These are phyloP conservation scores for Agaricus bisporus DNA, from an alignment of 768 basidiomycete genomes.

Conservation along the genomic window DNA sequence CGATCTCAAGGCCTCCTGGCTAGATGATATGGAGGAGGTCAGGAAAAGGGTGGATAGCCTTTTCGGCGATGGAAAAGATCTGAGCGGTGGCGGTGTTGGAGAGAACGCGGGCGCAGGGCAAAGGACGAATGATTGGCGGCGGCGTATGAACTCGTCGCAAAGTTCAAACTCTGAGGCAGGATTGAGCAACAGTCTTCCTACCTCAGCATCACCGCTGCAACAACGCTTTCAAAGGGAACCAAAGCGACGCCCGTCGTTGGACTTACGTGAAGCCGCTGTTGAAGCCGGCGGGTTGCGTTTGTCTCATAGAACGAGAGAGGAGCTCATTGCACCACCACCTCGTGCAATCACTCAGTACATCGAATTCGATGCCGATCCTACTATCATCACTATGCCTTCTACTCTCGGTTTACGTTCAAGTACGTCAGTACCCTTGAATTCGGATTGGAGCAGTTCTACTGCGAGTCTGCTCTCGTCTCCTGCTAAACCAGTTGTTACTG, in stretches of 20 bases:
- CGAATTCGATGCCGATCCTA: slow-evolving; percentile 44
- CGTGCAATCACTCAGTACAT: slow-evolving; percentile 73
- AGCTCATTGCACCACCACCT: slow-evolving; percentile 62
- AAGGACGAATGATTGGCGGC: not conserved
- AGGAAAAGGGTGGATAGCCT: slow-evolving; percentile 55
- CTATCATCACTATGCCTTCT: slow-evolving; percentile 56
- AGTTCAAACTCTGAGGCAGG: slow-evolving; percentile 8
- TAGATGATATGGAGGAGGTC: slow-evolving; percentile 63
- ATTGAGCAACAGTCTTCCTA: slow-evolving; percentile 20
- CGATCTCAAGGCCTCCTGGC: slow-evolving; percentile 51
- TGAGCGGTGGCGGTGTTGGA: not conserved
- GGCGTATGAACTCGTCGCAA: slow-evolving; percentile 5
- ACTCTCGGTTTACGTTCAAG: slow-evolving; percentile 59
- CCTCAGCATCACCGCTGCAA: slow-evolving; percentile 7
- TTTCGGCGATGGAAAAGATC: slow-evolving; percentile 29
- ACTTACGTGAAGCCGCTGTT: slow-evolving; percentile 20
- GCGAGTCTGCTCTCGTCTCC: slow-evolving; percentile 23
- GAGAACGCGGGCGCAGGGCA: not conserved
- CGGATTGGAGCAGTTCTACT: slow-evolving; percentile 18
- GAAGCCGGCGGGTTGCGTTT: slow-evolving; percentile 40
- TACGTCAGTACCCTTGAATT: slow-evolving; percentile 16
- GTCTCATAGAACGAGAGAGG: slow-evolving; percentile 43
- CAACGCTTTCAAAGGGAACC: slow-evolving; percentile 12
- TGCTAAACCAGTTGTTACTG: slow-evolving; percentile 25
- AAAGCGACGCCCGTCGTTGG: slow-evolving; percentile 42